Evolutionary conservation across 176 grass and related monocot species (phyloP).

Genomic region (Typha latifolia): DNA sequence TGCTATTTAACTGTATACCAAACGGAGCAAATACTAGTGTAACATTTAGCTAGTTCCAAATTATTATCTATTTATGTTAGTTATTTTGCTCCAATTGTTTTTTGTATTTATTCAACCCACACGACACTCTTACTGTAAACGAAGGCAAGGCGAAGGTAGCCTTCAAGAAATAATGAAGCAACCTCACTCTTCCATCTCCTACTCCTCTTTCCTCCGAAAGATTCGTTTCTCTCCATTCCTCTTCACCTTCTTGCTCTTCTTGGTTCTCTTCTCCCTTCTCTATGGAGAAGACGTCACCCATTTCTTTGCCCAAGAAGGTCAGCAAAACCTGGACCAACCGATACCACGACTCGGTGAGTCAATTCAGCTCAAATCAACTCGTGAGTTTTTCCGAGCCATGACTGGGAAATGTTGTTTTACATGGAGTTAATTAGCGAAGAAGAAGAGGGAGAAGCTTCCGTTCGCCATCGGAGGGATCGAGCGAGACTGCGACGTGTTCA

Average conservation of each 20-base stretch:
- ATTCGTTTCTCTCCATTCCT: slow-evolving; percentile 30
- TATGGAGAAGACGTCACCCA: slow-evolving; percentile 46
- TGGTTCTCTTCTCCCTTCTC: slow-evolving; percentile 49
- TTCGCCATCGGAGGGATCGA: slow-evolving; percentile 46
- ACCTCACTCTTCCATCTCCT: slow-evolving; percentile 9
- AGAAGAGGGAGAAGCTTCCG: slow-evolving; percentile 24
- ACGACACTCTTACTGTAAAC: neutral
- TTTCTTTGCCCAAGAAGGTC: slow-evolving; percentile 17
- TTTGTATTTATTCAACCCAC: too few species aligned
- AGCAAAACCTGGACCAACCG: neutral
- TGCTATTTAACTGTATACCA: too few species aligned
- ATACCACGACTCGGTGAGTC: neutral
- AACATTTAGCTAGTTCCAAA: too few species aligned
- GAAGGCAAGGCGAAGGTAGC: neutral
- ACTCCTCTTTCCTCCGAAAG: slow-evolving; percentile 23
- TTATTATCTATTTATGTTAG: neutral
- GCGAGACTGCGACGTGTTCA: slow-evolving; percentile 50
- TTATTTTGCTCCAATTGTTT: neutral
- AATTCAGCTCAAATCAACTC: neutral
- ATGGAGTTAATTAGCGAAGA: neutral
- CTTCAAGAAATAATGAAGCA: slow-evolving; percentile 31
- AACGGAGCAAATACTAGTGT: too few species aligned
- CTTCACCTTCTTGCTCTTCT: slow-evolving; percentile 29
- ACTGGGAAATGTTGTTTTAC: neutral
- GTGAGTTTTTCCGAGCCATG: neutral